phyloP scores from a whole-genome alignment of 2,329 filamentous ascomycete genomes.

The Claviceps sp. region DNA sequence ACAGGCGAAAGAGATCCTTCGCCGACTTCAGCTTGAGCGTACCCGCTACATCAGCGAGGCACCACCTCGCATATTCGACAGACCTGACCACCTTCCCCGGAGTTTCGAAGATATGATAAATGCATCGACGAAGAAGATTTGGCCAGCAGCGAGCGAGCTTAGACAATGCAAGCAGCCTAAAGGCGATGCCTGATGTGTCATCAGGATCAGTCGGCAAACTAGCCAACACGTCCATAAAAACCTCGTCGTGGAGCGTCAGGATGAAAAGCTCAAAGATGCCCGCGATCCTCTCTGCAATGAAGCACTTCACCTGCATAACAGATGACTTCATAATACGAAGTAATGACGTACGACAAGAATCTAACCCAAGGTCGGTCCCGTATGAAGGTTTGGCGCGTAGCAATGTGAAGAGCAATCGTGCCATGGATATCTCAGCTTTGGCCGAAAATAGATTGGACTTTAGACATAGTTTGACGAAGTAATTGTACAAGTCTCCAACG shows the following conservation, averaged over 20 bases:
- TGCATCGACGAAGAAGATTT: constrained; percentile 70
- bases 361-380: constrained; percentile 42
- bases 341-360: constrained; percentile 54
- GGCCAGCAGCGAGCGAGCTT: constrained; percentile 73
- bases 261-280: constrained; percentile 69
- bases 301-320: constrained; percentile 60
- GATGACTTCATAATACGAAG: constrained; percentile 58
- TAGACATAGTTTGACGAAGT: constrained; percentile 57
- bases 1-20: constrained; percentile 64
- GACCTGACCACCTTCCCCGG: constrained; percentile 58
- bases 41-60: constrained; percentile 52
- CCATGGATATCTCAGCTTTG: constrained; percentile 52
- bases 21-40: constrained; percentile 52
- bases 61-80: constrained; percentile 56
- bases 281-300: constrained; percentile 55
- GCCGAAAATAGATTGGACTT: constrained; percentile 57
- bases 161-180: constrained; percentile 64
- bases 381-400: constrained; percentile 56
- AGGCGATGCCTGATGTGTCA: constrained; percentile 69
- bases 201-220: constrained; percentile 62
- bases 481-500: constrained; percentile 65
- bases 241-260: constrained; percentile 68
- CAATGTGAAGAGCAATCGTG: constrained; percentile 55
- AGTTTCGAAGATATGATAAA: constrained; percentile 90
- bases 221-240: constrained; percentile 73